Evolutionary conservation across 495 filamentous ascomycete genomes (phyloP).

Genomic region (Clavariopsis aquatica): DNA sequence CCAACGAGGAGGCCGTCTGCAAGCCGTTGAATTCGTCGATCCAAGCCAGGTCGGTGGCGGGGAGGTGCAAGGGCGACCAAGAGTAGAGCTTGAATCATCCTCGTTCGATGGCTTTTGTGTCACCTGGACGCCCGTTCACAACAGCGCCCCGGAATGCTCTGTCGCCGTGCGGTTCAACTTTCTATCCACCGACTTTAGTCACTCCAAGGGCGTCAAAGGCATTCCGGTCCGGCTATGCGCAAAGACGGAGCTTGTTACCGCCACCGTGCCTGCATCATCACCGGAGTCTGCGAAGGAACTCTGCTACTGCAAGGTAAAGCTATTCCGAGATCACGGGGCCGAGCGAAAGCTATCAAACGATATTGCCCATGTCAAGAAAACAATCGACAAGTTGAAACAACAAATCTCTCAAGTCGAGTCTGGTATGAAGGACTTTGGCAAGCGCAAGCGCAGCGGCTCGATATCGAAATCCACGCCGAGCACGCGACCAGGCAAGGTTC

Average conservation of each 20-base stretch:
- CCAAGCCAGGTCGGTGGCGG: constrained; percentile 63
- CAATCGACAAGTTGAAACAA: constrained; percentile 89
- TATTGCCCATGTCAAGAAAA: constrained; percentile 87
- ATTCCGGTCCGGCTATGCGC: constrained; percentile 89
- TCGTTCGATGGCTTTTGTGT: constrained; percentile 93
- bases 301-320: constrained; percentile 92
- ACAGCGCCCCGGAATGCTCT: constrained; percentile 66
- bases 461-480: constrained; percentile 53
- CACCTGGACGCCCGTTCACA: constrained; percentile 73
- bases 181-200: constrained; percentile 95
- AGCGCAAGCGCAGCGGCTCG: constrained; percentile 74
- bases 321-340: constrained; percentile 95
- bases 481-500: constrained; percentile 68
- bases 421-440: constrained; percentile 84
- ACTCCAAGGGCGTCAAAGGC: constrained; percentile 96
- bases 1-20: constrained; percentile 79
- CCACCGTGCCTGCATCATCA: constrained; percentile 46
- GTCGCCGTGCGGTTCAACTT: constrained; percentile 96
- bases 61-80: constrained; percentile 69
- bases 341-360: constrained; percentile 95
- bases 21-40: constrained; percentile 93
- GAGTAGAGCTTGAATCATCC: constrained; percentile 74
- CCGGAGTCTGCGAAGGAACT: constrained; percentile 60
- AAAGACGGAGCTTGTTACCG: constrained; percentile 74
- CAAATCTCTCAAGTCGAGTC: constrained; percentile 86